Evolutionary conservation across 75 land plant genomes (phyloP).

Genomic region (Sequoiadendron giganteum): DNA sequence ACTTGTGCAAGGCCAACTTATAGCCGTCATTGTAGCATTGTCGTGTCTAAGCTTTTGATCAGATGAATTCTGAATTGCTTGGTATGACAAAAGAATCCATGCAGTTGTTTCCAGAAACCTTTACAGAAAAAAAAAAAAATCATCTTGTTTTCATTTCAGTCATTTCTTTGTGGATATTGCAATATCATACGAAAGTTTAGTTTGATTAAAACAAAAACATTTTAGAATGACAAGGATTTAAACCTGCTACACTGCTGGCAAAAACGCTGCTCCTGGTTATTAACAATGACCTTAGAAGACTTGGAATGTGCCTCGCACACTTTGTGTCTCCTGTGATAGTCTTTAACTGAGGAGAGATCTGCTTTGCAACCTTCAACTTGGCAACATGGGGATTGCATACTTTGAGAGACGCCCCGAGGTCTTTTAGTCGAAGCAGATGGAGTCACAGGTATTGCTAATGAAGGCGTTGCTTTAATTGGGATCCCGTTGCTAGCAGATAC

Average conservation of each 20-base stretch:
- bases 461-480: constrained; percentile 4
- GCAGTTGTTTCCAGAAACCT: not conserved
- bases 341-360: constrained; percentile 59
- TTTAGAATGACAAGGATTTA: not conserved
- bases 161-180: not conserved
- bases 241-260: constrained; percentile 75
- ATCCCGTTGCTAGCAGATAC: not conserved
- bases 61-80: not conserved
- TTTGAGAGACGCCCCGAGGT: constrained; percentile 19
- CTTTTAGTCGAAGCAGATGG: constrained; percentile 27
- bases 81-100: not conserved
- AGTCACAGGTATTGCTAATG: constrained; percentile 6
- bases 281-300: constrained; percentile 51
- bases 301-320: constrained; percentile 71
- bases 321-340: constrained; percentile 67
- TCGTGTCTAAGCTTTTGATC: not conserved
- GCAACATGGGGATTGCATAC: constrained; percentile 33
- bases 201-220: not conserved
- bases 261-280: constrained; percentile 60
- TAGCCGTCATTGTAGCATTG: not conserved
- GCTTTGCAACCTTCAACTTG: constrained; percentile 80
- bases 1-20: not conserved
- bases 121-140: not conserved
- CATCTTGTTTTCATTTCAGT: not conserved
- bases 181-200: not conserved